Percentiles rank a stretch among this genome's conserved stretches.
Evolutionary conservation across 176 grass and related monocot genomes (phyloP).

Genomic region (Phyllostachys edulis): DNA sequence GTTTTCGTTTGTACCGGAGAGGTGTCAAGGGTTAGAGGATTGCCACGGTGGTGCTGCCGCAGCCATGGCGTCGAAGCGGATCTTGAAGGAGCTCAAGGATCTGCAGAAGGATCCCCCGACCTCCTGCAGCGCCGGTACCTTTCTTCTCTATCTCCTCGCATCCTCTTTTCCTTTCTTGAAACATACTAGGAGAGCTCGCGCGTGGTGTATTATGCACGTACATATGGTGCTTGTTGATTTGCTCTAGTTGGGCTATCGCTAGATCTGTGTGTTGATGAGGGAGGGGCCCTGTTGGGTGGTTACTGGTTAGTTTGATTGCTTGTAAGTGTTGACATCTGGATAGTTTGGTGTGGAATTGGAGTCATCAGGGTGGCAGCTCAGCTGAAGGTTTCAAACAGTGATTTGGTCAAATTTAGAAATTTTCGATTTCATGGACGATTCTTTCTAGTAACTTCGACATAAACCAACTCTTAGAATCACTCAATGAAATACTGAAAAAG

Average conservation of each 20-base stretch:
- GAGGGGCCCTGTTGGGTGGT: background rate
- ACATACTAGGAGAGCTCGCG: background rate
- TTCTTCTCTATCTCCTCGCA: background rate
- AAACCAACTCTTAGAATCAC: background rate
- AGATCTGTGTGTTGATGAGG: background rate
- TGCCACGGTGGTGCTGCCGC: background rate
- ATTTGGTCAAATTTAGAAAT: background rate
- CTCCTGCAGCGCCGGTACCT: slow-evolving; percentile 65
- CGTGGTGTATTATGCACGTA: background rate
- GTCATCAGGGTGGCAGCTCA: background rate
- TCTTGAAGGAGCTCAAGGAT: slow-evolving; percentile 82
- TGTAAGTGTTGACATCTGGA: background rate
- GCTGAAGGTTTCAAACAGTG: background rate
- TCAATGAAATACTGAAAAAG: background rate
- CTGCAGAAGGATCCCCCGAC: slow-evolving; percentile 69
- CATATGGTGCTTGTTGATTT: background rate
- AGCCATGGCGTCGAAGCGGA: slow-evolving; percentile 59
- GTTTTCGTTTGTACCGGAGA: background rate
- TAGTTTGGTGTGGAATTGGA: background rate
- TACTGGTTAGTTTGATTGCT: background rate
- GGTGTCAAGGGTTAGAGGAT: background rate
- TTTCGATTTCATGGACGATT: background rate
- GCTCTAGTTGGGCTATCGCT: background rate
- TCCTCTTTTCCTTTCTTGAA: background rate
- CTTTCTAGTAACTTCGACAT: background rate